phyloP scores from a whole-genome alignment of 1,284 basidiomycete genomes.

The Golubevia pallescens region DNA sequence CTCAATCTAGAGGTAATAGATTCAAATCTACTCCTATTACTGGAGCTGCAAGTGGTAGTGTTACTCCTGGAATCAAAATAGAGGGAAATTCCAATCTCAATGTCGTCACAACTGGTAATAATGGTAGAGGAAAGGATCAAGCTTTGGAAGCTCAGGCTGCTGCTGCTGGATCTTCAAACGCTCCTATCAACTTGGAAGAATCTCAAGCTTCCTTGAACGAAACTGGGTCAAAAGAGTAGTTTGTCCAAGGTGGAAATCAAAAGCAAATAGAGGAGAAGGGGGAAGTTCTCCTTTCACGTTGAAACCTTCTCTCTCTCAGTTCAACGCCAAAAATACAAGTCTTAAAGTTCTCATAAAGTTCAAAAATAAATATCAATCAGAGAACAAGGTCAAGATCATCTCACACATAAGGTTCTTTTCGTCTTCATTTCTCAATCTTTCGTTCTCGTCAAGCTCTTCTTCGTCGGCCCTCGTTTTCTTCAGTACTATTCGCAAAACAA shows the following conservation, averaged over 20 bases:
- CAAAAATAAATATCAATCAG: too few relatives aligned
- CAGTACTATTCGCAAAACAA: too few relatives aligned
- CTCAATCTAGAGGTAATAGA: constrained; percentile 2
- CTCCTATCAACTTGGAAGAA: neutral
- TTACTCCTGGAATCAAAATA: neutral
- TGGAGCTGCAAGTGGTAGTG: neutral
- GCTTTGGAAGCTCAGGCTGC: neutral
- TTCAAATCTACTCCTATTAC: constrained; percentile 1
- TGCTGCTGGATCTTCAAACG: neutral
- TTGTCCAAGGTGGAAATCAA: neutral
- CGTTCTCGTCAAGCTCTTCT: too few relatives aligned
- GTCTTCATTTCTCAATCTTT: too few relatives aligned
- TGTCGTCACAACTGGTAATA: neutral
- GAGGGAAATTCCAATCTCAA: neutral
- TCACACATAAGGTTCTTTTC: too few relatives aligned
- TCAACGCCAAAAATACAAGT: too few relatives aligned
- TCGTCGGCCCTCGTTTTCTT: too few relatives aligned
- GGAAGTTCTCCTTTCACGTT: neutral
- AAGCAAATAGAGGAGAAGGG: constrained; percentile 1
- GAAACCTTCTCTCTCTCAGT: too few relatives aligned
- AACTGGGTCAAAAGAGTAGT: neutral
- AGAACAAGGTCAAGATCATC: too few relatives aligned
- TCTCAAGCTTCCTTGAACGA: neutral
- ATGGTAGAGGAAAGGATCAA: neutral
- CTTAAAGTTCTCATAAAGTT: too few relatives aligned